Evolutionary conservation across 2,329 filamentous ascomycete genomes (phyloP).

Genomic region (Metarhizium humberi): DNA sequence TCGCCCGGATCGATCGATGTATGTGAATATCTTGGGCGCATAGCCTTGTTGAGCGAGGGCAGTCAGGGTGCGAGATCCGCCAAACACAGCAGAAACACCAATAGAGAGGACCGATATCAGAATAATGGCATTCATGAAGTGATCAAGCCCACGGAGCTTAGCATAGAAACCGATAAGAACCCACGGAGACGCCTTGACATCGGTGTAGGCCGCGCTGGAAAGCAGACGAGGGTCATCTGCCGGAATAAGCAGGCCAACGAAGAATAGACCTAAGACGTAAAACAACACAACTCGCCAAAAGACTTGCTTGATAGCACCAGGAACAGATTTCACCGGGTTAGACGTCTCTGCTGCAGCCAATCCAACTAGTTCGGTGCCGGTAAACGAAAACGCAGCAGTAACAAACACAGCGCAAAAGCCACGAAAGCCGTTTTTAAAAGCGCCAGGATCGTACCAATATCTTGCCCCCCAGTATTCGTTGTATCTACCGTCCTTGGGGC

Average conservation of each 20-base stretch:
- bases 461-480: slow-evolving; percentile 32
- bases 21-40: slow-evolving; percentile 42
- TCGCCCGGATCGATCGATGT: slow-evolving; percentile 44
- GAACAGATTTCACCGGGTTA: slow-evolving; percentile 62
- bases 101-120: slow-evolving; percentile 45
- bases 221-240: slow-evolving; percentile 35
- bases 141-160: slow-evolving; percentile 35
- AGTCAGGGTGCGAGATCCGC: slow-evolving; percentile 44
- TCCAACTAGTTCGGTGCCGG: slow-evolving; percentile 60
- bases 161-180: slow-evolving; percentile 41
- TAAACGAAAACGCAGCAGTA: slow-evolving; percentile 59
- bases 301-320: slow-evolving; percentile 70
- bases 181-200: slow-evolving; percentile 36
- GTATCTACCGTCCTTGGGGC: slow-evolving; percentile 34
- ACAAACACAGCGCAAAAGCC: slow-evolving; percentile 62
- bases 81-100: slow-evolving; percentile 44
- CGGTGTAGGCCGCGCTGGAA: slow-evolving; percentile 32
- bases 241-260: slow-evolving; percentile 37
- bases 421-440: slow-evolving; percentile 60
- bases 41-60: slow-evolving; percentile 48
- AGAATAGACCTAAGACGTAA: slow-evolving; percentile 38
- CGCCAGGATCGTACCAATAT: slow-evolving; percentile 33
- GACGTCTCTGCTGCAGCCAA: slow-evolving; percentile 59
- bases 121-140: slow-evolving; percentile 46
- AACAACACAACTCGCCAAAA: slow-evolving; percentile 44